Evolutionary conservation across 208 protist genomes (phyloP), one percentile per base, ranked within the genome.

Genomic region (Crithidia thermophila): DNA sequence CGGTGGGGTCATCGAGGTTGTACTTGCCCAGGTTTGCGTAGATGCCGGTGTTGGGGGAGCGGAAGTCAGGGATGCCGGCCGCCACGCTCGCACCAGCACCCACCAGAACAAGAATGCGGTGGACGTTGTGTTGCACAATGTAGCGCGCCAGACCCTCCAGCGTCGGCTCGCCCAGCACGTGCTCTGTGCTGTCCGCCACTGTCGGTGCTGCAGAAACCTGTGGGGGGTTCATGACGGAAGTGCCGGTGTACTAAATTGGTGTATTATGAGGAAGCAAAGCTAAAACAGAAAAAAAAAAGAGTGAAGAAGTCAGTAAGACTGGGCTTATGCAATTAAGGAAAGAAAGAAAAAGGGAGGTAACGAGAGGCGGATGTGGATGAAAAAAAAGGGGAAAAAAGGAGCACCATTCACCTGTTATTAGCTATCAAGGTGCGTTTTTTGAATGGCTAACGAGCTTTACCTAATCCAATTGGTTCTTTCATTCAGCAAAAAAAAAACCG

Each of bases 31-130:
- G 78, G 43, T 98, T 87, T 49, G 72, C 63, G 64, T 98, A 98
- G 9, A 98, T 77, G n/a, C 98, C 97, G 4, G 77, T 95, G 21
- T 76, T 71, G 5, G 94, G 89, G 7, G 95, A 97, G 65, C 98
- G 88, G 57, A 98, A 99, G 72, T 98, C 96, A 13, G 96, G 96
- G 59, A 99, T 98, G 28, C 97, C 97, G 0, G 94, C 93, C 11
- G 79, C 91, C 1, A 98, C 94, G 49, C 88, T 97, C 18, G 91
- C 88, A 20, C 97, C 97, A 0, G 97, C 95, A 21, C 97, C 97
- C 20, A 83, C 70, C 31, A 98, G 67, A 7, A 98, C 86, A 13
- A 98, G 75, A 28, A 98, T 86, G n/a, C 94, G 95, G 30, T 60
- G 67, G 21, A 93, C 77, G 42, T 92, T 71, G 18, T 82, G 71